Percentiles rank a stretch among this genome's conserved stretches.
Conservation (phyloP, 2,329 filamentous ascomycete species). For the Lasiodiplodia citricola region DNA sequence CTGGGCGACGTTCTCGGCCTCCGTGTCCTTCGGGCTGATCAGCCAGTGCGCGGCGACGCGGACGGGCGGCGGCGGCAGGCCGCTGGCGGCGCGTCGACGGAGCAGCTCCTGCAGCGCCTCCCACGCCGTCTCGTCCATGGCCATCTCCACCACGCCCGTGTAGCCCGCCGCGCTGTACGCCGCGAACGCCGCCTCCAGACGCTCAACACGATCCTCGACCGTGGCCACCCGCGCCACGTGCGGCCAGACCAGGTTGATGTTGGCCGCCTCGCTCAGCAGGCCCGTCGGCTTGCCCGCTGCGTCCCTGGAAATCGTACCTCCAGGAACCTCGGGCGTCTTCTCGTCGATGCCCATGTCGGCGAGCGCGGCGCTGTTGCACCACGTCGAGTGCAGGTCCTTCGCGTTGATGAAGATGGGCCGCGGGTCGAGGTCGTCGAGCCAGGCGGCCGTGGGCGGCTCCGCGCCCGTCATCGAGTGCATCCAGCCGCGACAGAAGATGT, state of each 20-base stretch:
- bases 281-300: slow-evolving; percentile 55
- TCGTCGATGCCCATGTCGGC: slow-evolving; percentile 55
- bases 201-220: slow-evolving; percentile 55
- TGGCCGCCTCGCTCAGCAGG: slow-evolving; percentile 61
- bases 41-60: slow-evolving; percentile 64
- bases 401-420: slow-evolving; percentile 62
- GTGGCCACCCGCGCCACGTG: slow-evolving; percentile 56
- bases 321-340: slow-evolving; percentile 53
- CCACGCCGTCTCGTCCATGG: slow-evolving; percentile 63
- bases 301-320: slow-evolving; percentile 60
- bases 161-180: slow-evolving; percentile 59
- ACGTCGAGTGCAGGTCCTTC: slow-evolving; percentile 63
- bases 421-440: slow-evolving; percentile 58
- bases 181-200: slow-evolving; percentile 53
- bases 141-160: slow-evolving; percentile 64
- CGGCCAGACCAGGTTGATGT: slow-evolving; percentile 61
- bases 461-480: slow-evolving; percentile 62
- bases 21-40: slow-evolving; percentile 53
- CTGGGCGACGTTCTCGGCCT: slow-evolving; percentile 54
- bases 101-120: slow-evolving; percentile 48
- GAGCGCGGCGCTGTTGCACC: slow-evolving; percentile 61
- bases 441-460: slow-evolving; percentile 52
- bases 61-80: slow-evolving; percentile 45
- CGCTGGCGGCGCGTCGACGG: slow-evolving; percentile 30
- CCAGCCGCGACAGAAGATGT: slow-evolving; percentile 61